These are phyloP conservation scores for Candida anglica DNA, from an alignment of 805 yeast species.

Conservation along the genomic window DNA sequence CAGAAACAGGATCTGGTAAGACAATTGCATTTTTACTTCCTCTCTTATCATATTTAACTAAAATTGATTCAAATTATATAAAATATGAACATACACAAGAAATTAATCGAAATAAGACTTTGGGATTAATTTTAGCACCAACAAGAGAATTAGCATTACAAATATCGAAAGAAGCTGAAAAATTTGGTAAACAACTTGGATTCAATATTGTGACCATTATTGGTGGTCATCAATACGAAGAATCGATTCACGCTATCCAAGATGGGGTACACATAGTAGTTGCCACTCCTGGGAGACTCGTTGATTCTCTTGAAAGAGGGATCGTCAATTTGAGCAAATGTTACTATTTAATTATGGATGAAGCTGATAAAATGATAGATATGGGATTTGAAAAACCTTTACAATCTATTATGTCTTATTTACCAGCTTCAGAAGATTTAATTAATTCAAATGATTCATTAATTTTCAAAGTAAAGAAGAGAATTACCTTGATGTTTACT, in stretches of 20 bases:
- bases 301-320: slow-evolving; percentile 75
- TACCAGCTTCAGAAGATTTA: slow-evolving; percentile 41
- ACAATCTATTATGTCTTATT: slow-evolving; percentile 48
- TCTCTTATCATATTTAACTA: slow-evolving; percentile 47
- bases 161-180: slow-evolving; percentile 63
- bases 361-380: slow-evolving; percentile 94
- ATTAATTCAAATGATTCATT: slow-evolving; percentile 25
- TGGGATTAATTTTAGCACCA: slow-evolving; percentile 81
- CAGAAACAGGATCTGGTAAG: slow-evolving; percentile 96
- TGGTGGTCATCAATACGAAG: slow-evolving; percentile 87
- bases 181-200: slow-evolving; percentile 39
- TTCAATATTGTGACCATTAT: slow-evolving; percentile 62
- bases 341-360: slow-evolving; percentile 76
- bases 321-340: slow-evolving; percentile 58
- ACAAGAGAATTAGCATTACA: slow-evolving; percentile 93
- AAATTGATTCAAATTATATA: slow-evolving; percentile 28
- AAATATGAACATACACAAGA: slow-evolving; percentile 40
- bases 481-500: slow-evolving; percentile 86
- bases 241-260: slow-evolving; percentile 55
- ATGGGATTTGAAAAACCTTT: slow-evolving; percentile 89
- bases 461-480: slow-evolving; percentile 32
- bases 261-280: slow-evolving; percentile 75
- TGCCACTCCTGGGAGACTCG: slow-evolving; percentile 91
- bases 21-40: slow-evolving; percentile 84
- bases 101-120: slow-evolving; percentile 57